phyloP scores from a whole-genome alignment of 192 early-diverging fungal genomes.

The Backusella luteola region DNA sequence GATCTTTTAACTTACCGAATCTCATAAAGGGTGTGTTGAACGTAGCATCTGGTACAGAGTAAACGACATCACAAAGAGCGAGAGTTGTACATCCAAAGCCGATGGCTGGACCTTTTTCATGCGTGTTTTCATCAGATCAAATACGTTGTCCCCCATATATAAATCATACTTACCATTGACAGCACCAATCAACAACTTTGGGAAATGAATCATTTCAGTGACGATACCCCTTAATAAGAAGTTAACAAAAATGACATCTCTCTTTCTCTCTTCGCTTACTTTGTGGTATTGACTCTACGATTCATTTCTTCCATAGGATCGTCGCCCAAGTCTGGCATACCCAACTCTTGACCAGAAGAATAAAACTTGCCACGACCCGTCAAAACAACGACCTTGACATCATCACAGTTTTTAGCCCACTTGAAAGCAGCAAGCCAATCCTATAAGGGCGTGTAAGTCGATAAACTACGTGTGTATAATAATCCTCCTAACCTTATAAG shows the following conservation, averaged over 20 bases:
- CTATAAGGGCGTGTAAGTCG: background rate
- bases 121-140: background rate
- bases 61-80: constrained; percentile 69
- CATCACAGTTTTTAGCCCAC: constrained; percentile 42
- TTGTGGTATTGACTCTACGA: constrained; percentile 11
- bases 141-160: background rate
- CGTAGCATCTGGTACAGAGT: constrained; percentile 59
- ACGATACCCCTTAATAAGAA: constrained; percentile 4
- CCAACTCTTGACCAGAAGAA: constrained; percentile 63
- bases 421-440: constrained; percentile 63
- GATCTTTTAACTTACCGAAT: constrained; percentile 21
- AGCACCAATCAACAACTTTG: constrained; percentile 69
- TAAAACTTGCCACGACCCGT: constrained; percentile 69
- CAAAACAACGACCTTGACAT: constrained; percentile 59
- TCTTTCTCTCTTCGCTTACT: constrained; percentile 15
- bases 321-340: constrained; percentile 17
- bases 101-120: constrained; percentile 54
- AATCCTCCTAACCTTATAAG: constrained; percentile 39
- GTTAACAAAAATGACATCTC: background rate
- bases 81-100: constrained; percentile 68
- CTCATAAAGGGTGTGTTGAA: constrained; percentile 80
- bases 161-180: constrained; percentile 53
- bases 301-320: background rate
- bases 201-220: constrained; percentile 54
- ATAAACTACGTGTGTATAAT: background rate